These are phyloP conservation scores for Brasilioporus rufonigricans DNA, from an alignment of 768 basidiomycete species.

Conservation along the genomic window DNA sequence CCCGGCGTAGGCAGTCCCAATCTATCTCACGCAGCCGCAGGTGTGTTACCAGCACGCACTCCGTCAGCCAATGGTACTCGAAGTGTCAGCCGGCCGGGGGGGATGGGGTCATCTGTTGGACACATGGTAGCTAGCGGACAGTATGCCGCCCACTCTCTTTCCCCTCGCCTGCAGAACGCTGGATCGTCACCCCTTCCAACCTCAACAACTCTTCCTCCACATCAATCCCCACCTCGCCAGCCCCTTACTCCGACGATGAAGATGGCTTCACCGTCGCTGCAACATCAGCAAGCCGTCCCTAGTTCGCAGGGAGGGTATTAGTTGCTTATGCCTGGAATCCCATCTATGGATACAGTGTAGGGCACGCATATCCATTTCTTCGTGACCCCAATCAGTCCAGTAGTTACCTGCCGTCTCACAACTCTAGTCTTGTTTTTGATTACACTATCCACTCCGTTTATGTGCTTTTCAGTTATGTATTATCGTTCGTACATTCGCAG, in stretches of 20 bases:
- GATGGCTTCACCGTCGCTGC: slow-evolving; percentile 53
- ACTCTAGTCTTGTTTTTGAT: slow-evolving; percentile 30
- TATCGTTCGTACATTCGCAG: slow-evolving; percentile 28
- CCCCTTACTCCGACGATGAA: slow-evolving; percentile 51
- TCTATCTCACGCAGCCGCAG: slow-evolving; percentile 33
- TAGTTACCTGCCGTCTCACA: slow-evolving; percentile 16
- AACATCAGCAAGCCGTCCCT: slow-evolving; percentile 52
- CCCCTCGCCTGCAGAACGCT: slow-evolving; percentile 47
- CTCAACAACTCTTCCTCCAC: slow-evolving; percentile 34
- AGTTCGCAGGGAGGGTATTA: slow-evolving; percentile 55
- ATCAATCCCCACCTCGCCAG: slow-evolving; percentile 50
- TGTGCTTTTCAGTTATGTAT: slow-evolving; percentile 40
- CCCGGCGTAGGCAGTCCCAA: slow-evolving; percentile 37
- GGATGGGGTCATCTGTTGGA: slow-evolving; percentile 19
- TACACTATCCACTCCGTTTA: slow-evolving; percentile 36
- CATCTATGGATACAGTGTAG: slow-evolving; percentile 11
- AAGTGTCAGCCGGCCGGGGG: slow-evolving; percentile 34
- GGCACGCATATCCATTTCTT: slow-evolving; percentile 14
- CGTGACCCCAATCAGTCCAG: slow-evolving; percentile 5
- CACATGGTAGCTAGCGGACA: slow-evolving; percentile 40
- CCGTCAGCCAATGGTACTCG: slow-evolving; percentile 61
- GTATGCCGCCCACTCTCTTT: slow-evolving; percentile 41
- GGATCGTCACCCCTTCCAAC: slow-evolving; percentile 47
- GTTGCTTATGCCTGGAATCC: slow-evolving; percentile 8
- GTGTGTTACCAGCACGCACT: slow-evolving; percentile 40